phyloP scores from a whole-genome alignment of 2,329 filamentous ascomycete species.

The Ophiosphaerella korrae region DNA sequence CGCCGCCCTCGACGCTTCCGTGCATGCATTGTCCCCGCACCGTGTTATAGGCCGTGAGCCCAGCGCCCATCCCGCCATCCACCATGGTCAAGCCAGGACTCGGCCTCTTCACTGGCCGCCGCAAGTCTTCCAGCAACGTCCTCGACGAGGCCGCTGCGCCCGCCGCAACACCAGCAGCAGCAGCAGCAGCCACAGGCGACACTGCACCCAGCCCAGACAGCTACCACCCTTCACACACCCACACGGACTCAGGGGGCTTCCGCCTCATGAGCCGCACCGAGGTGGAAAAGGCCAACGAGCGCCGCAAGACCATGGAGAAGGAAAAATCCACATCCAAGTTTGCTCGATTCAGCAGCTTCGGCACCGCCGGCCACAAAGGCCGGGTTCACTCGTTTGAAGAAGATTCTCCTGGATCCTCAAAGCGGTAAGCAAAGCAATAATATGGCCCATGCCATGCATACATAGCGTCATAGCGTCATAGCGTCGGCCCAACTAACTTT shows the following conservation, averaged over 20 bases:
- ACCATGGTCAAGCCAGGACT: constrained; percentile 42
- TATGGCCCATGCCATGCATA: constrained; percentile 17
- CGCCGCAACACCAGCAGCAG: no score
- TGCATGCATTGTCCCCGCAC: constrained; percentile 24
- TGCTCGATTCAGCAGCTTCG: constrained; percentile 42
- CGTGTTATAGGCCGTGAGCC: constrained; percentile 24
- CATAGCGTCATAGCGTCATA: constrained; percentile 9
- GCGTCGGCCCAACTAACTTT: constrained; percentile 34
- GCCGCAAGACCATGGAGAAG: constrained; percentile 36
- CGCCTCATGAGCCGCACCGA: constrained; percentile 43
- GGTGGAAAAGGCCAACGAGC: constrained; percentile 33
- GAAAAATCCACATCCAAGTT: constrained; percentile 40
- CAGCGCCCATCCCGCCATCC: constrained; percentile 17
- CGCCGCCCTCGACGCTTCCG: constrained; percentile 3
- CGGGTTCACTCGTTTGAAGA: constrained; percentile 45
- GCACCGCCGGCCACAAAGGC: constrained; percentile 33
- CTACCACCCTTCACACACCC: constrained; percentile 13
- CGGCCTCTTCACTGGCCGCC: constrained; percentile 39
- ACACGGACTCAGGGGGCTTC: constrained; percentile 36
- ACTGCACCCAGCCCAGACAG: constrained; percentile 27
- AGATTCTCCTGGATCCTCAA: constrained; percentile 42
- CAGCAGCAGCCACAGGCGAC: background rate
- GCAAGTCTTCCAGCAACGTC: constrained; percentile 45
- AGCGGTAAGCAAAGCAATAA: constrained; percentile 45
- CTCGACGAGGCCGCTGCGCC: constrained; percentile 32